Percentiles rank a stretch among this genome's conserved stretches.
Evolutionary conservation across 208 protist genomes (phyloP).

Genomic region (Crithidia expoeki): DNA sequence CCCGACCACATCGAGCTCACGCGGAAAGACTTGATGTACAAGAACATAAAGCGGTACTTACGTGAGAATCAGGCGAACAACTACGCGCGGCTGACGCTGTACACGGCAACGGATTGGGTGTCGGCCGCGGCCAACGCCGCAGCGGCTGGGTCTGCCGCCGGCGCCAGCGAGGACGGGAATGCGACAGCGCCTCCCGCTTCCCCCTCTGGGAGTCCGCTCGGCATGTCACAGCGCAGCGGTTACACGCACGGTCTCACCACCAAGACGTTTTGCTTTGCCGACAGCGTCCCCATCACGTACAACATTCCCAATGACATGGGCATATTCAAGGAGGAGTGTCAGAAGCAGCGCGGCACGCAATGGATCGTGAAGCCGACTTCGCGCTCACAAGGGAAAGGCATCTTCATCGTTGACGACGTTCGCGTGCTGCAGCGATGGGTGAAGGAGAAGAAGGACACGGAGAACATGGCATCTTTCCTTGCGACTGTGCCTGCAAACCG

Average conservation of each 20-base stretch:
- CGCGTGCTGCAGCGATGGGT: conserved; percentile 86
- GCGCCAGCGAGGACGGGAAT: background rate
- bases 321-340: conserved; percentile 96
- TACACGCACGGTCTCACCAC: conserved; percentile 6
- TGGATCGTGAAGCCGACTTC: conserved; percentile 97
- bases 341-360: conserved; percentile 63
- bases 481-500: conserved; percentile 18
- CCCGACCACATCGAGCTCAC: conserved; percentile 98
- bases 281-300: conserved; percentile 94
- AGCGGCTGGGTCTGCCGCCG: background rate
- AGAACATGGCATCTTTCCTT: conserved; percentile 36
- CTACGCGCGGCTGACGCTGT: conserved; percentile 42
- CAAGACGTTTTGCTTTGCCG: conserved; percentile 60
- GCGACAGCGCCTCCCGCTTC: background rate
- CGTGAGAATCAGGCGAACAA: conserved; percentile 42
- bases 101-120: conserved; percentile 50
- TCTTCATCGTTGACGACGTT: conserved; percentile 95
- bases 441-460: conserved; percentile 65
- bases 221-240: background rate
- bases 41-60: conserved; percentile 95
- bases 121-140: conserved; percentile 34
- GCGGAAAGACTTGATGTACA: conserved; percentile 97
- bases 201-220: background rate
- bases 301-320: conserved; percentile 93
- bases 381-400: conserved; percentile 95